Evolutionary conservation across 2,329 filamentous ascomycete genomes (phyloP).

Genomic region (Pseudonectria buxi): DNA sequence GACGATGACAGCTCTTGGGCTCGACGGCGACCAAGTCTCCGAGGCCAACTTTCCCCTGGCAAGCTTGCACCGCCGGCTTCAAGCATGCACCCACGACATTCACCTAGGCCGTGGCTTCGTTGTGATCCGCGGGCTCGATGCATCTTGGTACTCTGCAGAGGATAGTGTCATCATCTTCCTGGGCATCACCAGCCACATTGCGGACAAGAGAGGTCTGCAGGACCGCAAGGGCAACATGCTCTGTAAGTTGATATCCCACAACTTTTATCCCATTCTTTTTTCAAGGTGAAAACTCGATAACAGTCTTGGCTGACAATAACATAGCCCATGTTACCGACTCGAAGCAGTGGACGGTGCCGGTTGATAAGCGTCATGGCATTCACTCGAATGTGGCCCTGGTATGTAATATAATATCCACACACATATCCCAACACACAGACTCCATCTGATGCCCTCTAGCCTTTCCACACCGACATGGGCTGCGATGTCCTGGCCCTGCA

Average conservation of each 20-base stretch:
- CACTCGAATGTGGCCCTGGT: constrained; percentile 42
- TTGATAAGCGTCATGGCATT: constrained; percentile 41
- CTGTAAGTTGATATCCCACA: constrained; percentile 30
- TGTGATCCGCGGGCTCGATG: constrained; percentile 47
- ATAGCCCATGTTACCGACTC: constrained; percentile 43
- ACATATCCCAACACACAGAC: constrained; percentile 3
- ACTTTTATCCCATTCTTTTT: not conserved
- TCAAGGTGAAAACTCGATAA: too few species aligned
- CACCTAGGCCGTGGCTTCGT: constrained; percentile 43
- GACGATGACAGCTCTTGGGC: constrained; percentile 16
- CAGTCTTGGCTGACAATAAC: constrained; percentile 9
- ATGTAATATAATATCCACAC: constrained; percentile 11
- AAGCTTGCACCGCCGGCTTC: constrained; percentile 27
- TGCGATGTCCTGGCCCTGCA: constrained; percentile 43
- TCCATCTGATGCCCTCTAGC: constrained; percentile 21
- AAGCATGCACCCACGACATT: constrained; percentile 27
- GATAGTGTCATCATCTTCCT: constrained; percentile 51
- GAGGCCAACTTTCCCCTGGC: constrained; percentile 36
- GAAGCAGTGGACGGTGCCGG: constrained; percentile 37
- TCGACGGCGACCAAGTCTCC: constrained; percentile 32
- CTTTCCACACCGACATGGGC: constrained; percentile 48
- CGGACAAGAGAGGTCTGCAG: constrained; percentile 44
- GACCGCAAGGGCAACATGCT: constrained; percentile 41
- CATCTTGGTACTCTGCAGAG: constrained; percentile 39
- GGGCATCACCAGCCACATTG: constrained; percentile 51